Conservation (phyloP, 1,139 yeast species). For the Candida glucosophila region DNA sequence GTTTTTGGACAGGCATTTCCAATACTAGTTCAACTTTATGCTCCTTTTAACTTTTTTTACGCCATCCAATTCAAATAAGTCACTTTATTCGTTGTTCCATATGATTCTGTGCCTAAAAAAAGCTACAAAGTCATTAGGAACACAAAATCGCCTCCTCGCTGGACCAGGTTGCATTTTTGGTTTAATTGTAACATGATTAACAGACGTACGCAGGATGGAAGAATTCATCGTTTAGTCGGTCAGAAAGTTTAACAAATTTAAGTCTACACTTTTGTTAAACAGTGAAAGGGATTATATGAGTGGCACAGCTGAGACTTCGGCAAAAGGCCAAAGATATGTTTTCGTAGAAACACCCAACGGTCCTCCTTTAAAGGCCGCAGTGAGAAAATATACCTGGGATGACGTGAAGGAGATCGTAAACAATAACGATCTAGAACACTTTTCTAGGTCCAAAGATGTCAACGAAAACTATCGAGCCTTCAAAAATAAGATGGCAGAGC, state of each 20-base stretch:
- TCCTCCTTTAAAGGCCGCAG: constrained; percentile 31
- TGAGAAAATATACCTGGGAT: constrained; percentile 25
- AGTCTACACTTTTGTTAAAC: too few relatives aligned
- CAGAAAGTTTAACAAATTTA: too few relatives aligned
- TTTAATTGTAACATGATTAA: too few relatives aligned
- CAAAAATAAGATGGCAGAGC: constrained; percentile 20
- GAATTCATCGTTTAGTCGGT: too few relatives aligned
- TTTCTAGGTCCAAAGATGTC: constrained; percentile 29
- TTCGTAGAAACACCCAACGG: not conserved
- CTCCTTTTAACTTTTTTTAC: not conserved
- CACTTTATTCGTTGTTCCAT: not conserved
- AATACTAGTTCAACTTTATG: not conserved
- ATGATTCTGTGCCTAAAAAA: not conserved
- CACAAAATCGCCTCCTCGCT: too few relatives aligned
- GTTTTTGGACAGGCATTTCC: constrained; percentile 17
- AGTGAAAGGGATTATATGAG: too few relatives aligned
- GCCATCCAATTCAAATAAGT: not conserved
- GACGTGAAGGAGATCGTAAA: constrained; percentile 23
- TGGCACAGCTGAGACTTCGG: too few relatives aligned
- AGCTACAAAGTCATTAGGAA: too few relatives aligned
- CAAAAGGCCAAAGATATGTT: not conserved
- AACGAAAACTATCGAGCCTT: constrained; percentile 27
- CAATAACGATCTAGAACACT: constrained; percentile 26
- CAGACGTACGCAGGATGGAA: too few relatives aligned
- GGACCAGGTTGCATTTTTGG: too few relatives aligned